Evolutionary conservation across 176 grass and related monocot species (phyloP), one percentile per base, ranked within the genome.

Genomic region (Thalia dealbata): DNA sequence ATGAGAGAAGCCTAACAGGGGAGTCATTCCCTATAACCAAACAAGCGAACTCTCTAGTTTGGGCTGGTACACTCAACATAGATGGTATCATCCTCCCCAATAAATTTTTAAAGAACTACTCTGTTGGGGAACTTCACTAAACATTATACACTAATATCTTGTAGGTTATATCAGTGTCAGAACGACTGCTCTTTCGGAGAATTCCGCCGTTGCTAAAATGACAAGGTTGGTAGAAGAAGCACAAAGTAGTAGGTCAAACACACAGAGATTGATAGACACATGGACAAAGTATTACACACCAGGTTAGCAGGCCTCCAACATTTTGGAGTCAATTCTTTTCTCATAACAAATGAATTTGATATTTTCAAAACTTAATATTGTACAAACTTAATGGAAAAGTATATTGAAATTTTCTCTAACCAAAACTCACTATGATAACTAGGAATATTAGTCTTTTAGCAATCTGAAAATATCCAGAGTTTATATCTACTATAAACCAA

Each of bases 1-100:
- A 96, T n/a, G 84, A 96, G 72, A 85, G 79, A 8, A 96, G 84
- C 78, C 86, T 96, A 52, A 96, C 88, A 21, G 92, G 92, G 46
- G 92, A 96, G 86, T 87, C 86, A 5, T 86, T 91, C 43, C 88
- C 86, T 0, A 88, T 89, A 22, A 48, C 79, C 0, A 96, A 96
- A 68, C 86, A 82, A 0, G 58, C 55, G 7, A 54, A 54, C 5
- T 77, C 89, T 0, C 19, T 81, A 55, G 89, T 89, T 71, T 91
- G 86, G 92, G 83, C 92, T 22, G 92, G 92, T 21, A 96, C 92
- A 14, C 69, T 89, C 3, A 91, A 91, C 67, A 45, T 89, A 4
- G 86, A 91, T 18, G 92, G 91, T 96, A 80, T 50, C 10, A 44
- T 55, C 11, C 10, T 44, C 14, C 44, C 0, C 44, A 67, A 41